These are phyloP conservation scores for Lodderomyces elongisporus DNA, from an alignment of 1,139 yeast genomes.

Conservation along the genomic window DNA sequence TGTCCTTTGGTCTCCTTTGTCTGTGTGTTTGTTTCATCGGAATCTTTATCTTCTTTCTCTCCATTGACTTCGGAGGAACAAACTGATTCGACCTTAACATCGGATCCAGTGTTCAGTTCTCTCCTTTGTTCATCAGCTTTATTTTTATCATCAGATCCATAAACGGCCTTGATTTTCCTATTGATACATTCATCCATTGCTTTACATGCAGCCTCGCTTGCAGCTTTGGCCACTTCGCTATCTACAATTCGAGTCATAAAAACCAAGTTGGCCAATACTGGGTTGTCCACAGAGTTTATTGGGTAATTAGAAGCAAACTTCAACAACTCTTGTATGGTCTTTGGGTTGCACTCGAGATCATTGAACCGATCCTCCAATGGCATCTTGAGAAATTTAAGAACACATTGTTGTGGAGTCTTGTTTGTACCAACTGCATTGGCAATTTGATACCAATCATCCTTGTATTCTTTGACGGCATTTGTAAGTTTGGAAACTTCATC, in stretches of 20 bases:
- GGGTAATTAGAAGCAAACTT: slow-evolving; percentile 82
- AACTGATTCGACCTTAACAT: slow-evolving; percentile 45
- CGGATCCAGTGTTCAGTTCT: slow-evolving; percentile 34
- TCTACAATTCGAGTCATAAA: slow-evolving; percentile 85
- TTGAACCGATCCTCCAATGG: slow-evolving; percentile 75
- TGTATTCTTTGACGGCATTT: slow-evolving; percentile 54
- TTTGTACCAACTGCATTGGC: slow-evolving; percentile 54
- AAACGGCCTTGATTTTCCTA: slow-evolving; percentile 30
- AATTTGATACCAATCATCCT: slow-evolving; percentile 72
- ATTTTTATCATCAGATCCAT: slow-evolving; percentile 9
- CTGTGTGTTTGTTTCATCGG: slow-evolving; percentile 1
- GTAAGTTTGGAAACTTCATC: slow-evolving; percentile 56
- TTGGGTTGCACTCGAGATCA: slow-evolving; percentile 47
- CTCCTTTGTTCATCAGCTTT: slow-evolving; percentile 17
- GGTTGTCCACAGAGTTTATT: slow-evolving; percentile 80
- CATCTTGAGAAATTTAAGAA: slow-evolving; percentile 69
- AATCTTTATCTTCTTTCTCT: slow-evolving; percentile 21
- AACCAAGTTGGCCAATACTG: slow-evolving; percentile 84
- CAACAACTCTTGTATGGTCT: slow-evolving; percentile 50
- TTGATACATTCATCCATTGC: slow-evolving; percentile 48
- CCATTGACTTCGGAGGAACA: background rate
- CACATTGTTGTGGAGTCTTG: slow-evolving; percentile 77
- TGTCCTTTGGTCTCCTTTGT: background rate
- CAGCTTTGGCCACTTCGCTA: slow-evolving; percentile 79
- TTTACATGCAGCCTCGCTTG: slow-evolving; percentile 62